Evolutionary conservation across 352 stramenopile species (phyloP).

Genomic region (Globisporangium recalcitrans): DNA sequence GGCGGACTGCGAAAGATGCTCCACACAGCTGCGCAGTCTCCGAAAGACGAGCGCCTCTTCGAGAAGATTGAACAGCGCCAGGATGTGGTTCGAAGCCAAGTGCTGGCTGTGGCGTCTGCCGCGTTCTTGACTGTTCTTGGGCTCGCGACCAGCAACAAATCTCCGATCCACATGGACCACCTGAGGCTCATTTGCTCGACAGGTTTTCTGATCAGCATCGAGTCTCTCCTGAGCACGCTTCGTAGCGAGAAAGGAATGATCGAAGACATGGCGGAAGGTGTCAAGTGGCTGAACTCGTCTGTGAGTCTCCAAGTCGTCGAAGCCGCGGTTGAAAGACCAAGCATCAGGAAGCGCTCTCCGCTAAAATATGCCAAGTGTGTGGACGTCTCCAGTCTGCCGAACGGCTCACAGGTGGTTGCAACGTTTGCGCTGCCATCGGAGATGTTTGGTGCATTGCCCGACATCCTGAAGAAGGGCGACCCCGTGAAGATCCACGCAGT

Average conservation of each 20-base stretch:
- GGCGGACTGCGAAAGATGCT: constrained; percentile 64
- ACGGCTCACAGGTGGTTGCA: constrained; percentile 55
- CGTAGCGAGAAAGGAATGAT: constrained; percentile 96
- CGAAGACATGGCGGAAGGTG: constrained; percentile 85
- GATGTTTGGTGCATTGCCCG: constrained; percentile 50
- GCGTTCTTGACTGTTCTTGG: constrained; percentile 72
- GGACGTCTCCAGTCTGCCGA: constrained; percentile 46
- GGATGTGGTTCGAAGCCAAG: constrained; percentile 74
- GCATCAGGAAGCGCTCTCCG: constrained; percentile 31
- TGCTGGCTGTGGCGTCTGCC: constrained; percentile 62
- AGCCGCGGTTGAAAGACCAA: constrained; percentile 16
- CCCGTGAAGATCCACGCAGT: constrained; percentile 72
- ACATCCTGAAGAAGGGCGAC: constrained; percentile 58
- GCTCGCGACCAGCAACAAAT: constrained; percentile 56
- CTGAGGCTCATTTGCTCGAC: constrained; percentile 63
- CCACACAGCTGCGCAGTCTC: constrained; percentile 36
- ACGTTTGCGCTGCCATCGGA: constrained; percentile 60
- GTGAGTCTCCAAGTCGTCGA: constrained; percentile 72
- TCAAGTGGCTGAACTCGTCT: constrained; percentile 74
- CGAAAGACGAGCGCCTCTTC: constrained; percentile 40
- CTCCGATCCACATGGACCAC: constrained; percentile 45
- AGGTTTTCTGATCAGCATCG: constrained; percentile 90
- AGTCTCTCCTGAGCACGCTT: constrained; percentile 92
- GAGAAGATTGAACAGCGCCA: constrained; percentile 75
- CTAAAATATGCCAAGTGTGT: constrained; percentile 77